Conservation (phyloP, 1,284 basidiomycete species). For the Sparassis latifolia region DNA sequence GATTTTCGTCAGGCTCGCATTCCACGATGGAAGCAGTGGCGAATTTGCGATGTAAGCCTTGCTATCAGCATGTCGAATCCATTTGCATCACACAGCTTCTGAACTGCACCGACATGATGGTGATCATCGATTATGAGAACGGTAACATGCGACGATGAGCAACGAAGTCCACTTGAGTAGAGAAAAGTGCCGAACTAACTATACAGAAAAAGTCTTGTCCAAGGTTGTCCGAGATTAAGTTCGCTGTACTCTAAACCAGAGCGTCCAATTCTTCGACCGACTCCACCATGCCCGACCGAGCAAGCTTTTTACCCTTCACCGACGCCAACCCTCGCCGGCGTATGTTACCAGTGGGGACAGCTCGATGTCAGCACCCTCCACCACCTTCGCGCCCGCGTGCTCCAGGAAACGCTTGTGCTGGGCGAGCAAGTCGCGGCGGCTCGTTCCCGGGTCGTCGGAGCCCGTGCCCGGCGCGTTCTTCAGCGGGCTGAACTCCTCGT, state of each 20-base stretch:
- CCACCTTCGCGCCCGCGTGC: conserved; percentile 69
- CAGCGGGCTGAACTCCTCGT: conserved; percentile 92
- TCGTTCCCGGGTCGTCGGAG: conserved; percentile 92
- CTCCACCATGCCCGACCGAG: conserved; percentile 48
- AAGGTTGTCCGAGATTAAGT: too few relatives aligned
- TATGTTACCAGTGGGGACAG: conserved; percentile 87
- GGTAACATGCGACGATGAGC: not conserved
- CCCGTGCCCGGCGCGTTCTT: conserved; percentile 96
- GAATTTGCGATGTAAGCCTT: too few relatives aligned
- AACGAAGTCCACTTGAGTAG: not conserved
- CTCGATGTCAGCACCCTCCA: conserved; percentile 78
- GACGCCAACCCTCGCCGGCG: conserved; percentile 83
- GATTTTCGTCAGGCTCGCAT: too few relatives aligned
- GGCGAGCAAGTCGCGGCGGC: conserved; percentile 83
- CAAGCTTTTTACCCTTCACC: conserved; percentile 75
- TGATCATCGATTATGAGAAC: not conserved
- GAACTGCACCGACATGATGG: not conserved
- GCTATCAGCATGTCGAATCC: too few relatives aligned
- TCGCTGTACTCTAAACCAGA: conserved; percentile 23
- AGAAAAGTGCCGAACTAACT: conserved; percentile 1
- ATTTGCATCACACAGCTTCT: not conserved
- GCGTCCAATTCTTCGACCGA: conserved; percentile 45
- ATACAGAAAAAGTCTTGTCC: conserved; percentile 1
- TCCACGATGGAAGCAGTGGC: too few relatives aligned
- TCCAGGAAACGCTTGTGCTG: conserved; percentile 87